phyloP scores from a whole-genome alignment of 106 monocot species.

The Chionographis japonica region DNA sequence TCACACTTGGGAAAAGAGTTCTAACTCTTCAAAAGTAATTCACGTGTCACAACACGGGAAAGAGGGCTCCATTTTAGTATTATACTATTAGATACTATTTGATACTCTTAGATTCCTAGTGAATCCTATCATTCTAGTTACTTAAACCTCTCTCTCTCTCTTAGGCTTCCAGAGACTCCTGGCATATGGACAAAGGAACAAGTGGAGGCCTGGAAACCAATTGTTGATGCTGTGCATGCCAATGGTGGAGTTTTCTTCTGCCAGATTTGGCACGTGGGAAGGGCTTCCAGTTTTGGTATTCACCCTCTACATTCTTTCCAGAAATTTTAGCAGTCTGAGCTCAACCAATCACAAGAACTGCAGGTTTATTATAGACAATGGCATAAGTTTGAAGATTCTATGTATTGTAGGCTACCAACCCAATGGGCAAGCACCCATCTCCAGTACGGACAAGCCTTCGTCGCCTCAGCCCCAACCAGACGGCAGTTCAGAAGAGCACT shows the following conservation, averaged over 20 bases:
- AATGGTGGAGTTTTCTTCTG: constrained; percentile 34
- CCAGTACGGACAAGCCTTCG: constrained; percentile 21
- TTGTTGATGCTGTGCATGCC: constrained; percentile 19
- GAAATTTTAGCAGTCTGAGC: too few relatives aligned
- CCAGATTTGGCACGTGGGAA: constrained; percentile 27
- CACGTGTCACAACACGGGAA: too few relatives aligned
- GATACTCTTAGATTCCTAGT: too few relatives aligned
- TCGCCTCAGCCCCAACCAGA: constrained; percentile 12
- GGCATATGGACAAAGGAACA: constrained; percentile 31
- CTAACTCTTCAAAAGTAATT: too few relatives aligned
- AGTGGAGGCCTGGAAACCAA: constrained; percentile 25
- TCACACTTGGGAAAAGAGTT: too few relatives aligned
- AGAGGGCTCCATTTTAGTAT: too few relatives aligned
- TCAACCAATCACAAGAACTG: too few relatives aligned
- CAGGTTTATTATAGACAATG: too few relatives aligned
- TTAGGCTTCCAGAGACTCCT: constrained; percentile 22
- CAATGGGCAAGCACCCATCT: constrained; percentile 45
- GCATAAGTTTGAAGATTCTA: too few relatives aligned
- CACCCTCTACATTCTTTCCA: too few relatives aligned
- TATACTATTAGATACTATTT: too few relatives aligned
- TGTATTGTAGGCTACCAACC: constrained; percentile 38
- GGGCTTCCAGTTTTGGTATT: constrained; percentile 19
- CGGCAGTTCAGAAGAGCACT: constrained; percentile 4
- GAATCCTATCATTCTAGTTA: too few relatives aligned
- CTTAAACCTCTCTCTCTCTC: background rate